Evolutionary conservation across 768 basidiomycete species (phyloP).

Genomic region (Trametes elegans): DNA sequence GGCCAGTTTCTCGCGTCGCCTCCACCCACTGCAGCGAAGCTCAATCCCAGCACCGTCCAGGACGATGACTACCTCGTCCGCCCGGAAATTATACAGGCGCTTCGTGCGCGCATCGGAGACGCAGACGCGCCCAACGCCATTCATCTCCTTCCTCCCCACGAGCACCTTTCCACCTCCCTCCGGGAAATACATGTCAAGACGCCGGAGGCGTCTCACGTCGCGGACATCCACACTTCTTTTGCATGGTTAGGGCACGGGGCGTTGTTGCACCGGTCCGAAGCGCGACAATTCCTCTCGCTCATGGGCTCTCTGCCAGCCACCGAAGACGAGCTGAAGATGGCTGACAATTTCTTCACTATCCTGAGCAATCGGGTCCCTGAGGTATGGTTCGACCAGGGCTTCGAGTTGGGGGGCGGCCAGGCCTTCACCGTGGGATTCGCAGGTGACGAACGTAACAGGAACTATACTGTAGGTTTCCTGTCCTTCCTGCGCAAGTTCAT

Average conservation of each 20-base stretch:
- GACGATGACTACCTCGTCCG: conserved; percentile 68
- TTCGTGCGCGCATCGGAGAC: conserved; percentile 42
- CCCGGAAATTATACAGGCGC: conserved; percentile 52
- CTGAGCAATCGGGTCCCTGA: conserved; percentile 55
- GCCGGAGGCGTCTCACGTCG: conserved; percentile 19
- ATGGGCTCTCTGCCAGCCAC: conserved; percentile 43
- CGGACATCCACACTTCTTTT: conserved; percentile 49
- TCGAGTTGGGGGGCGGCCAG: conserved; percentile 55
- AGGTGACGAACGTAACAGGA: conserved; percentile 55
- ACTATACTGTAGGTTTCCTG: conserved; percentile 50
- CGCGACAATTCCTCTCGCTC: conserved; percentile 47
- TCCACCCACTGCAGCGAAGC: not conserved
- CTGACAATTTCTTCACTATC: conserved; percentile 68
- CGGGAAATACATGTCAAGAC: conserved; percentile 39
- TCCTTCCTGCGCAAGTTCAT: not conserved
- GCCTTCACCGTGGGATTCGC: conserved; percentile 61
- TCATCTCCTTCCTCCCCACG: conserved; percentile 59
- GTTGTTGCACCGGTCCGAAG: conserved; percentile 45
- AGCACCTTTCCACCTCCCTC: conserved; percentile 54
- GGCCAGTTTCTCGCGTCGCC: conserved; percentile 32
- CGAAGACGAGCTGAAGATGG: conserved; percentile 56
- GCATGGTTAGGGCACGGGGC: conserved; percentile 70
- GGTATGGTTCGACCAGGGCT: conserved; percentile 63
- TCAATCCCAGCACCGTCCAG: conserved; percentile 31
- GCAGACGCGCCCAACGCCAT: conserved; percentile 32